Base-by-base conservation (phyloP, 164 flowering plant genomes). In the Nelumbo lutea region DNA sequence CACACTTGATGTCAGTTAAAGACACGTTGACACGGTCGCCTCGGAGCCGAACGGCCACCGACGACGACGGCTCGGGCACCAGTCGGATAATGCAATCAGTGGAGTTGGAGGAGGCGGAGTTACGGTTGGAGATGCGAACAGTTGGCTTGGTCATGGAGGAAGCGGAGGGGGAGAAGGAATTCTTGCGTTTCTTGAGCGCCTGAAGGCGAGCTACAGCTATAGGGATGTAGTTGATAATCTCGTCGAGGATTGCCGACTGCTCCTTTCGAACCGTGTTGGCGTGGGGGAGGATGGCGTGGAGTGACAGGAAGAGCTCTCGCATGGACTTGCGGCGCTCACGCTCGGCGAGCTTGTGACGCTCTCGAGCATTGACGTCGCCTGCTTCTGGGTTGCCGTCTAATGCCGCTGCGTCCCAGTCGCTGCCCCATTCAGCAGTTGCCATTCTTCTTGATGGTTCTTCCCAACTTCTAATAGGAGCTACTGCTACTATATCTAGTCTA, bases 181-280 rank as follows among this genome's bases (percentile, higher is more conserved):
- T 61, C 15, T 42, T 62, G 6, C 71, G 64, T 57, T 63, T 57
- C 43, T 74, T 61, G 48, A 78, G 81, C 2, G 75, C 65, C 11
- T 69, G 75, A 60, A 76, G 82, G 13, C 79, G 79, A 58, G 79
- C 75, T 2, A 65, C 70, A 27, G 77, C 82, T 2, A 79, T 5
- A 0, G 82, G 82, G 42, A 79, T 79, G 68, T 73, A 79, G 42
- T 79, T 79, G 79, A 76, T 79, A 52, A 76, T 76, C 71, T 79
- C 82, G 55, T 79, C 82, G 1, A 79, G 73, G 63, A 79, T 76
- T 38, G 77, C 75, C 5, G 79, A 79, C 40, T 79, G 82, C 52
- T 79, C 82, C 59, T 70, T 70, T 1, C 79, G 70, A 8, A 79
- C 82, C 2, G 79, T 76, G 70, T 58, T 57, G 42, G 77, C 41